Base-by-base conservation (phyloP, 208 protist genomes). In the Leishmania martiniquensis region DNA sequence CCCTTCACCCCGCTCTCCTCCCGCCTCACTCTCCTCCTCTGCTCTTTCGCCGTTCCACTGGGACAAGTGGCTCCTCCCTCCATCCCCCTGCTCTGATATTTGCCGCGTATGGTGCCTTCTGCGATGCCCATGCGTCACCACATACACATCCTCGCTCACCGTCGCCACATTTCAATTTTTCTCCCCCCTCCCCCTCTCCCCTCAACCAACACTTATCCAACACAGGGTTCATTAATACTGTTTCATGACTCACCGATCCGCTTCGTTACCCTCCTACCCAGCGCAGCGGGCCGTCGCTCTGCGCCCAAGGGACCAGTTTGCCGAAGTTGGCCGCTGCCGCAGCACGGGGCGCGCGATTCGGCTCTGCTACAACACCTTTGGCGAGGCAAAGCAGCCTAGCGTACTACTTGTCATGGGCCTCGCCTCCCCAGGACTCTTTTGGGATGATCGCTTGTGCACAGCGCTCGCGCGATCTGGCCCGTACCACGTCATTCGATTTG, bases 301-400 rank as follows among this genome's bases (percentile, higher is more conserved):
- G 57, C 80, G 75, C 20, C 80, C 80, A 45, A 47, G 51, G 29
- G 87, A 93, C 44, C 44, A 73, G 29, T 88, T 87, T n/a, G 92
- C 85, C 0, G 79, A 96, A 9, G 84, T 91, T 5, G 92, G 92
- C 47, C 71, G 76, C 52, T 96, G 92, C 75, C 32, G 52, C 29
- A 88, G 78, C 65, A 92, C 85, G 17, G 86, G 88, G 0, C 69
- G 79, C 22, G n/a, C 45, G 37, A 87, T 96, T 62, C 74, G 69
- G 5, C 74, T 96, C 25, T 95, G 89, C 82, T 96, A 94, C 80
- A 83, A 96, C 70, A 84, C 85, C 32, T 95, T 94, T 69, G 87
- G 84, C 25, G n/a, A 60, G 6, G 44, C 71, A 2, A 49, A 63
- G 32, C 34, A 76, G 12, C 79, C 88, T 17, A 76, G 66, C 20